Evolutionary conservation across 2,329 filamentous ascomycete genomes (phyloP).

Genomic region (Nigrospora oryzae): DNA sequence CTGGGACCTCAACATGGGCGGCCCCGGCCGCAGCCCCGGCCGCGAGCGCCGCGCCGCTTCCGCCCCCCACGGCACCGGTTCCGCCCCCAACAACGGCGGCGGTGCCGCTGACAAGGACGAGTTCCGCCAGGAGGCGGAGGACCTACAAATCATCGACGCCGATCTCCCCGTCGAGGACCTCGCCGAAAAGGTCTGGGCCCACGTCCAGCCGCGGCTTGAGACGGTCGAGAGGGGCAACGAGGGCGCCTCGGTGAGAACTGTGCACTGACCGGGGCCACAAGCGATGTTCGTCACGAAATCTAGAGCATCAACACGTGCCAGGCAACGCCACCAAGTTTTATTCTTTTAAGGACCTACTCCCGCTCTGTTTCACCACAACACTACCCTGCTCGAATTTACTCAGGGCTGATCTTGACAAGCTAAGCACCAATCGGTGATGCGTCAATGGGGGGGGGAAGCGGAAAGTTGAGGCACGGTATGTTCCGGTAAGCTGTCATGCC

Average conservation of each 20-base stretch:
- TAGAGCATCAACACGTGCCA: no score
- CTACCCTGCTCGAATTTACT: no score
- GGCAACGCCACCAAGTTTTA: no score
- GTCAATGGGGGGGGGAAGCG: no score
- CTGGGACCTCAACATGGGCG: slow-evolving; percentile 42
- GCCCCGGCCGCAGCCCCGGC: slow-evolving; percentile 20
- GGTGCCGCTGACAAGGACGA: slow-evolving; percentile 11
- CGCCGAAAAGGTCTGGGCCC: slow-evolving; percentile 44
- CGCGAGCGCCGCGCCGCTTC: slow-evolving; percentile 20
- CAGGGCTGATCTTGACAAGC: no score
- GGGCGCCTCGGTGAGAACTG: slow-evolving; percentile 34
- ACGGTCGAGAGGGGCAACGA: slow-evolving; percentile 41
- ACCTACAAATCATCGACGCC: slow-evolving; percentile 46
- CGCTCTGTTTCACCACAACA: no score
- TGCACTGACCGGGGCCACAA: slow-evolving; percentile 20
- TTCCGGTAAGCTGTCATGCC: no score
- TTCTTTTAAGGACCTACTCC: no score
- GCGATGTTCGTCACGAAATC: no score
- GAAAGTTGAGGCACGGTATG: no score
- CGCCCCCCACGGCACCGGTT: slow-evolving; percentile 11
- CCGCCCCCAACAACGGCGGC: neutral
- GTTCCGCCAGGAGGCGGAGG: slow-evolving; percentile 42
- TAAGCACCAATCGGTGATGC: no score
- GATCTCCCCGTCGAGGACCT: slow-evolving; percentile 47
- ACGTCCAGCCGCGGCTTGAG: slow-evolving; percentile 36